A percentile compares a stretch with the other conserved stretches of the same genome.
Conservation (phyloP, 768 basidiomycete genomes). For the Boletus bicolor region DNA sequence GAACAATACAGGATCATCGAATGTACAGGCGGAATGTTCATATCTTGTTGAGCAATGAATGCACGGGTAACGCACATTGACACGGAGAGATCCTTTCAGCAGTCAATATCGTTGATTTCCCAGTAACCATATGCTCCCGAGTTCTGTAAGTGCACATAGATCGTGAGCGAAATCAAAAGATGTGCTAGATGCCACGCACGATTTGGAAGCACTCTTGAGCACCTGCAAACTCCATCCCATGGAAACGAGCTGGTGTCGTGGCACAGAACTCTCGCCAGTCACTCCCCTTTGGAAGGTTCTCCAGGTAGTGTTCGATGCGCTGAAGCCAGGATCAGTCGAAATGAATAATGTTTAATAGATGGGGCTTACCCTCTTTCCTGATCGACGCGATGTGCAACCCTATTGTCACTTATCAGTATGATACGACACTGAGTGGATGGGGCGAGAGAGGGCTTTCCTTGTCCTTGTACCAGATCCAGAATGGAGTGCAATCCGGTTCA, state of each 20-base stretch:
- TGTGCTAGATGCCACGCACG: slow-evolving; percentile 1
- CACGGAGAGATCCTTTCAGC: neutral
- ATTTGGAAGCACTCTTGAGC: slow-evolving; percentile 21
- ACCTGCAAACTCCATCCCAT: slow-evolving; percentile 24
- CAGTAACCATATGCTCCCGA: slow-evolving; percentile 21
- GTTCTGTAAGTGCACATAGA: neutral
- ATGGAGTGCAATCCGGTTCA: slow-evolving; percentile 27
- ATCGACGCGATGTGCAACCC: slow-evolving; percentile 26
- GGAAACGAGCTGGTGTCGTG: slow-evolving; percentile 30
- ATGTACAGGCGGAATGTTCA: neutral
- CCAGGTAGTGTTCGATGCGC: slow-evolving; percentile 31
- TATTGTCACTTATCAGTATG: slow-evolving; percentile 1
- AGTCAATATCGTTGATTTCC: slow-evolving; percentile 21
- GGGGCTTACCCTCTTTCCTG: slow-evolving; percentile 23
- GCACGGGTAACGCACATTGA: neutral
- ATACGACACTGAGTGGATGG: neutral
- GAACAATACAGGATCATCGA: neutral
- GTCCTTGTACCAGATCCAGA: slow-evolving; percentile 28
- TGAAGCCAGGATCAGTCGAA: slow-evolving; percentile 2
- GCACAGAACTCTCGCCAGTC: slow-evolving; percentile 35
- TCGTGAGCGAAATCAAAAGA: neutral
- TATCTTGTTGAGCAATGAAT: neutral
- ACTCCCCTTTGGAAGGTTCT: slow-evolving; percentile 24
- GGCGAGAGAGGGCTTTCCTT: slow-evolving; percentile 17
- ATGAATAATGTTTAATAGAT: neutral